Evolutionary conservation across 23 red algal genomes (phyloP), one percentile per base, ranked within the genome.

Genomic region (Gracilaria domingensis): DNA sequence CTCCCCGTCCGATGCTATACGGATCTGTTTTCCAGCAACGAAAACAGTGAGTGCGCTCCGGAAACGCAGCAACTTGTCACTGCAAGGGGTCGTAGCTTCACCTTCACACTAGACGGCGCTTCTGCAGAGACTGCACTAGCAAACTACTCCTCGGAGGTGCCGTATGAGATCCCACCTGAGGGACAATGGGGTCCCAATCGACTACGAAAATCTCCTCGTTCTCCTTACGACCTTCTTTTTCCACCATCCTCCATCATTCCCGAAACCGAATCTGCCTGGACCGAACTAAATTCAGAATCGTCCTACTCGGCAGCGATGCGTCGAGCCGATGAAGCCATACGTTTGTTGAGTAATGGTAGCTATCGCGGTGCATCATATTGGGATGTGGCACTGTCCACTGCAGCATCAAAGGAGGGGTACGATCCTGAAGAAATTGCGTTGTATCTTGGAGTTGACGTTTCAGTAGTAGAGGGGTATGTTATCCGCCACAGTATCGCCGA

Each of bases 301-400:
- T 40, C 80, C 26, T 82, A 82, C 53, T 16, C 88, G 1, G 56
- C 17, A 40, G 88, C 88, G 23, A 92, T 92, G 88, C 79, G 53
- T 25, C 33, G 80, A 54, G 88, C 79, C 8, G 88, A 92, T 44
- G 76, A 44, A 8, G 59, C 66, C 55, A 57, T 92, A 54, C 54
- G 74, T 12, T 37, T 54, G 8, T 40, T 92, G 21, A 67, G 61
- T 35, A 70, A 54, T 26, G 55, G 55, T 5, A 83, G 29, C 30
- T 92, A 92, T 66, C 47, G 71, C 25, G 88, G 88, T 12, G 66
- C 80, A 23, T 59, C 88, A 39, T 92, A 92, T 35, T 39, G 21
- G 30, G 78, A 92, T n/a, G 45, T 92, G 3, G 65, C 37, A 51
- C 34, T 92, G 33, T 30, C 48, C 40, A 75, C 80, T n/a, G 67